Base-by-base conservation (phyloP, 768 basidiomycete species). In the Rhodotorula babjevae region DNA sequence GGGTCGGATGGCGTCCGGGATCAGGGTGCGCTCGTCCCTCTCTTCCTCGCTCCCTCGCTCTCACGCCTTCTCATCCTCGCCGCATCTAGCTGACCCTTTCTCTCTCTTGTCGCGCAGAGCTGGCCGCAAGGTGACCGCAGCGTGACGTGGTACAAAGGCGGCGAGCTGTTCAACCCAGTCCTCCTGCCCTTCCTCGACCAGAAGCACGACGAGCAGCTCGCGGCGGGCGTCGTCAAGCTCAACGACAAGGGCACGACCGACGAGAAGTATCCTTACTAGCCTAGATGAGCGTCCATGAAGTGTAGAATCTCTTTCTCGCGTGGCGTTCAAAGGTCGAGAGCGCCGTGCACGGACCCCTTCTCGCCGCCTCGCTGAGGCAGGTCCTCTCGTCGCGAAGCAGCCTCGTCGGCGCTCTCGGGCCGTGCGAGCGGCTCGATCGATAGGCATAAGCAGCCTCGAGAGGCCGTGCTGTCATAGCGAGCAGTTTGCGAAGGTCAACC, bases 1-100 rank as follows among this genome's bases (percentile, higher is more conserved):
- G 0, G 86, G 84, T 46, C 82, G 89, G 63, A 80, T 90, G 78
- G 88, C 86, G 23, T 85, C 85, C 61, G 87, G 88, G 11, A 81
- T 90, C 63, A 16, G 63, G 29, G 69, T 70, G 58, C 50, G 69
- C 29, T 62, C 44, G 11, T n/a, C 0, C 15, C 1, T 21, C n/a
- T 31, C 25, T 42, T 14, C 42, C 42, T 7, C 42, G 9, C 42
- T 7, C 9, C 42, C 42, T 42, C 25, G 33, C 52, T 18, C 25
- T 18, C 16, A 0, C 60, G 19, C 6, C 1, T 62, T 4, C 36
- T 18, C 7, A 0, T 14, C 7, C 25, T 55, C 12, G 12, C 29
- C 10, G n/a, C 0, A 15, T 21, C 42, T 1, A 14, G 7, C 10
- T 23, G 7, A 36, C 36, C 5, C 36, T 5, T 5, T 9, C 36